Conservation (phyloP, 352 stramenopile genomes). For the Globisporangium cederbergense region DNA sequence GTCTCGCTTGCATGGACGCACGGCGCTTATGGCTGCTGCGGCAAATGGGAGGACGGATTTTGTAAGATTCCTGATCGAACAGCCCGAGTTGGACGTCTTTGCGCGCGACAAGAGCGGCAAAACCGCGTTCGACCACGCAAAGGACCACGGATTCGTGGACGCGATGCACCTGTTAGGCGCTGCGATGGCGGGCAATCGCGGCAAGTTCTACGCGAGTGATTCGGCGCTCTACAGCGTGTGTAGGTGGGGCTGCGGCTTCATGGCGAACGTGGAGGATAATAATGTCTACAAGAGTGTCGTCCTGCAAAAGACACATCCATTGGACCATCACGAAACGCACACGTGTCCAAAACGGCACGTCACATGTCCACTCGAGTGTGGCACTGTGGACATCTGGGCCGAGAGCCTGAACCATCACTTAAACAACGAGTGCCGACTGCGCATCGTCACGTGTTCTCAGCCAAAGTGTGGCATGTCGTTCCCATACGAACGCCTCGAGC, state of each 20-base stretch:
- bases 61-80: slow-evolving; percentile 50
- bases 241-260: slow-evolving; percentile 65
- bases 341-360: slow-evolving; percentile 53
- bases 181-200: slow-evolving; percentile 43
- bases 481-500: slow-evolving; percentile 16
- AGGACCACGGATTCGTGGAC: slow-evolving; percentile 24
- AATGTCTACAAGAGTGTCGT: slow-evolving; percentile 22
- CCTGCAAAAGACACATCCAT: slow-evolving; percentile 30
- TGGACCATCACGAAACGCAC: slow-evolving; percentile 40
- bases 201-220: slow-evolving; percentile 27
- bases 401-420: slow-evolving; percentile 43
- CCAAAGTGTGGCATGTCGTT: slow-evolving; percentile 42
- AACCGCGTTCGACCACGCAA: slow-evolving; percentile 49
- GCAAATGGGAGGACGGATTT: slow-evolving; percentile 42
- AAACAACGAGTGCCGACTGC: slow-evolving; percentile 29
- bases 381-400: slow-evolving; percentile 35
- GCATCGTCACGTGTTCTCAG: slow-evolving; percentile 40
- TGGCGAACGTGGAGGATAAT: slow-evolving; percentile 31
- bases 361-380: slow-evolving; percentile 33
- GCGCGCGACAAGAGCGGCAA: slow-evolving; percentile 23
- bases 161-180: slow-evolving; percentile 33
- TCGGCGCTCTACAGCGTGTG: slow-evolving; percentile 52
- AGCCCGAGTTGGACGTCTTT: slow-evolving; percentile 35
- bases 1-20: slow-evolving; percentile 27
- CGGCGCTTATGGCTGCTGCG: slow-evolving; percentile 61